Evolutionary conservation across 805 yeast species (phyloP).

Genomic region (Metschnikowia borealis): DNA sequence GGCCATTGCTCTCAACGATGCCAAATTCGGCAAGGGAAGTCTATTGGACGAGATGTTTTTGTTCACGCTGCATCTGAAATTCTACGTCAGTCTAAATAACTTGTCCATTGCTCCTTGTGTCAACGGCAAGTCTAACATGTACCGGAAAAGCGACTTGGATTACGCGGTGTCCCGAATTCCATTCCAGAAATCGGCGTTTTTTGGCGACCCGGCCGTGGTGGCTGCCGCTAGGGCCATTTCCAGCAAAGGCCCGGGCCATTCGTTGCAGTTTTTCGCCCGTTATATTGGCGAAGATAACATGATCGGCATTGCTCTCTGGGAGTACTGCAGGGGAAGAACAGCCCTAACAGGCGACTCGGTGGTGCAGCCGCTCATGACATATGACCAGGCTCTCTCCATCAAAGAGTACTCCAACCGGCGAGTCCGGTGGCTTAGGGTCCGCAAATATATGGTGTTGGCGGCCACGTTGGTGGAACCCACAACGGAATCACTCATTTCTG

Average conservation of each 20-base stretch:
- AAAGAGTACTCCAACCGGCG: conserved; percentile 63
- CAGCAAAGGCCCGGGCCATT: conserved; percentile 38
- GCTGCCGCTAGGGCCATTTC: conserved; percentile 27
- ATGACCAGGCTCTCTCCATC: conserved; percentile 32
- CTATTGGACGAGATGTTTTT: conserved; percentile 78
- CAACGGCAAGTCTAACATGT: conserved; percentile 83
- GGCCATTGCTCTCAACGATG: conserved; percentile 34
- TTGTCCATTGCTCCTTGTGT: conserved; percentile 82
- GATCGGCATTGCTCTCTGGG: conserved; percentile 87
- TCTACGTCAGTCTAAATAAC: conserved; percentile 74
- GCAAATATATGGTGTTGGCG: conserved; percentile 81
- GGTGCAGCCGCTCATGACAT: conserved; percentile 59
- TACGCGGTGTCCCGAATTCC: conserved; percentile 46
- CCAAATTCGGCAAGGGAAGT: conserved; percentile 11
- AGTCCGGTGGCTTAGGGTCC: conserved; percentile 79
- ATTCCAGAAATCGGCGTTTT: conserved; percentile 24
- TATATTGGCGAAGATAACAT: conserved; percentile 91
- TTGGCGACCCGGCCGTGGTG: conserved; percentile 27
- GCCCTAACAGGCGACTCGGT: conserved; percentile 77
- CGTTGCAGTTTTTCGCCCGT: conserved; percentile 66
- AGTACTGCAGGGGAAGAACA: conserved; percentile 58
- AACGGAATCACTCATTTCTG: conserved; percentile 71
- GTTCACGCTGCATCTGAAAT: conserved; percentile 79
- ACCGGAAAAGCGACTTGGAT: conserved; percentile 64
- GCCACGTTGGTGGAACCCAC: conserved; percentile 86